Evolutionary conservation across 2,329 filamentous ascomycete species (phyloP).

Genomic region (Orbilia oligospora): DNA sequence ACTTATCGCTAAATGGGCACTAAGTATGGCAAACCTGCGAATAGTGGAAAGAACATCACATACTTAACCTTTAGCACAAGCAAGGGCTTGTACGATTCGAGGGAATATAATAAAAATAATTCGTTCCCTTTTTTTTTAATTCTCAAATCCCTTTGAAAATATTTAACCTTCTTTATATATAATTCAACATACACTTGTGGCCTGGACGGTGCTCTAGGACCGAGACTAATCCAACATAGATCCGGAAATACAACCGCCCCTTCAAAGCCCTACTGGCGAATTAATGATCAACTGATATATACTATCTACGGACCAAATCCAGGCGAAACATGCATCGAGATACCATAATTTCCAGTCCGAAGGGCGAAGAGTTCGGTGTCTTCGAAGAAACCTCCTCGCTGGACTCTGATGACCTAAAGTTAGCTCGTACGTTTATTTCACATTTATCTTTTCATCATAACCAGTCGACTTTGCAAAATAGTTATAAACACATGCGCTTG

Average conservation of each 20-base stretch:
- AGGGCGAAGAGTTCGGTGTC: constrained; percentile 2
- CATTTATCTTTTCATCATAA: not conserved
- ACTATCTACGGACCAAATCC: not conserved
- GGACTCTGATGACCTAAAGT: constrained; percentile 63
- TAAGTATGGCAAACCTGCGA: not conserved
- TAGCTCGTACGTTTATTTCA: constrained; percentile 62
- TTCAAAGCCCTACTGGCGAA: not conserved
- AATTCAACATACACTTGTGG: too few relatives aligned
- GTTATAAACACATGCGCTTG: too few relatives aligned
- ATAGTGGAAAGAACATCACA: not conserved
- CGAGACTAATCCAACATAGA: too few relatives aligned
- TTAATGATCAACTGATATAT: not conserved
- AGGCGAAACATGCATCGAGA: not conserved
- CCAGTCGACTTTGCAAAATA: too few relatives aligned
- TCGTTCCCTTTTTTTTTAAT: too few relatives aligned
- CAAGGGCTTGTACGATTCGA: not conserved
- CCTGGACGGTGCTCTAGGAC: too few relatives aligned
- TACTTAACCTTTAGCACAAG: not conserved
- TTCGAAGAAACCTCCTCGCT: constrained; percentile 31
- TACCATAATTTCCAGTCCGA: not conserved
- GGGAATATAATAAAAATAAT: not conserved
- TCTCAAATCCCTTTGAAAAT: not conserved
- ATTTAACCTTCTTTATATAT: not conserved
- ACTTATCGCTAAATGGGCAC: not conserved
- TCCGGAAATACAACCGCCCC: too few relatives aligned